These are phyloP conservation scores for Fusarium phyllophilum DNA, from an alignment of 2,329 filamentous ascomycete species.

Conservation along the genomic window DNA sequence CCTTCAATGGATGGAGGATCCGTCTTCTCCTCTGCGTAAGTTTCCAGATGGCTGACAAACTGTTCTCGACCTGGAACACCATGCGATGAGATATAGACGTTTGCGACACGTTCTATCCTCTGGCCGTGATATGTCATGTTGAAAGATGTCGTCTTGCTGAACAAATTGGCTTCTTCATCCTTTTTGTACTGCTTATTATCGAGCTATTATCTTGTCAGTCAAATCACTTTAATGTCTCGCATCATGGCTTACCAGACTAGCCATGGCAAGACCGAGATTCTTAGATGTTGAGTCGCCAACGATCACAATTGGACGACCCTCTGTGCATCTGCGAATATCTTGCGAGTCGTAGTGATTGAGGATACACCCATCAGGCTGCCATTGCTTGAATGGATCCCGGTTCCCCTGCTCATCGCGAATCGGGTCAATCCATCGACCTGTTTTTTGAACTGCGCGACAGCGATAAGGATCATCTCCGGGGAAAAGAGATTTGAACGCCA, in stretches of 20 bases:
- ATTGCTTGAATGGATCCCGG: constrained; percentile 54
- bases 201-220: not conserved
- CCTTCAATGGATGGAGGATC: not conserved
- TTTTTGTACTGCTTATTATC: not conserved
- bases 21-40: not conserved
- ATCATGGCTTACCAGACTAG: constrained; percentile 30
- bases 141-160: not conserved
- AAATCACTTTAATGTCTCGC: no score
- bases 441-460: constrained; percentile 60
- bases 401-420: constrained; percentile 38
- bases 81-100: not conserved
- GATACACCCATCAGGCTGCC: constrained; percentile 69
- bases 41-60: not conserved
- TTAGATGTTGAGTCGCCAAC: constrained; percentile 68
- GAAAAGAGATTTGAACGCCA: not conserved
- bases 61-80: not conserved
- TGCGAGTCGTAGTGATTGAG: constrained; percentile 62
- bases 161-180: not conserved
- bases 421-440: constrained; percentile 60
- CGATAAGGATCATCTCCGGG: constrained; percentile 58
- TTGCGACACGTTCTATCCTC: not conserved
- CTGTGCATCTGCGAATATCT: constrained; percentile 63
- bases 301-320: constrained; percentile 62
- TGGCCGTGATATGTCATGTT: constrained; percentile 11
- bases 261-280: constrained; percentile 65